A percentile compares a stretch with the other conserved stretches of the same genome.
These are phyloP conservation scores for Solanum lycopersicoides DNA, from an alignment of 257 asterid species.

Conservation along the genomic window DNA sequence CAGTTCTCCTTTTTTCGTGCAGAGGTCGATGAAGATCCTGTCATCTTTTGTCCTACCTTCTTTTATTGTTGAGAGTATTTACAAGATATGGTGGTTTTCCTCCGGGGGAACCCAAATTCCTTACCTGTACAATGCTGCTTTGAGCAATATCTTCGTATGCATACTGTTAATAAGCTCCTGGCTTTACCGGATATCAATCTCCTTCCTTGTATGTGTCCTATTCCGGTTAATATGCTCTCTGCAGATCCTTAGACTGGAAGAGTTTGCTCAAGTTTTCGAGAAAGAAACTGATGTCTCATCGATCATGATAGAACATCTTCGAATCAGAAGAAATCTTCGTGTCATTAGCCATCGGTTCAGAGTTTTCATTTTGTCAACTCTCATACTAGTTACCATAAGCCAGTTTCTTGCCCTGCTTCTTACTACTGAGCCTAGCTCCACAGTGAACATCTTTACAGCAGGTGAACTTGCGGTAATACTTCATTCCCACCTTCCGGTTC, in stretches of 20 bases:
- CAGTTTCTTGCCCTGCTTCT: conserved; percentile 67
- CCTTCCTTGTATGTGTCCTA: conserved; percentile 74
- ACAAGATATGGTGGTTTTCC: conserved; percentile 94
- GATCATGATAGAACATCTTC: conserved; percentile 69
- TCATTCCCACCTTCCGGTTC: neutral
- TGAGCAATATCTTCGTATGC: conserved; percentile 54
- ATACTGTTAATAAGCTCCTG: conserved; percentile 59
- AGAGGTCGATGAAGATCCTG: conserved; percentile 81
- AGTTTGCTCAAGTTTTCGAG: conserved; percentile 72
- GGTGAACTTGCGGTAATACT: conserved; percentile 75
- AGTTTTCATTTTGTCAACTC: conserved; percentile 49
- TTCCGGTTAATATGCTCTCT: conserved; percentile 75
- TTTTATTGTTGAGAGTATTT: conserved; percentile 47
- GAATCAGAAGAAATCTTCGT: conserved; percentile 71
- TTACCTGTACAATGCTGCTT: conserved; percentile 39
- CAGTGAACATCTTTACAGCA: conserved; percentile 38
- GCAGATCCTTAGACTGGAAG: conserved; percentile 69
- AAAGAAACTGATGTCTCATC: conserved; percentile 54
- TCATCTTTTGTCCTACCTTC: conserved; percentile 79
- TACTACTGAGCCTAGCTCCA: conserved; percentile 44
- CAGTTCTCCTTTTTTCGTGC: conserved; percentile 10
- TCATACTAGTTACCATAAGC: conserved; percentile 67
- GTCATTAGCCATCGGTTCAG: conserved; percentile 87
- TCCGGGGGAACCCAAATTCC: conserved; percentile 83
- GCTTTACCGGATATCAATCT: conserved; percentile 72